Percentiles rank a stretch among this genome's conserved stretches.
phyloP scores from a whole-genome alignment of 2,329 filamentous ascomycete genomes.

The Calonectria henricotiae region DNA sequence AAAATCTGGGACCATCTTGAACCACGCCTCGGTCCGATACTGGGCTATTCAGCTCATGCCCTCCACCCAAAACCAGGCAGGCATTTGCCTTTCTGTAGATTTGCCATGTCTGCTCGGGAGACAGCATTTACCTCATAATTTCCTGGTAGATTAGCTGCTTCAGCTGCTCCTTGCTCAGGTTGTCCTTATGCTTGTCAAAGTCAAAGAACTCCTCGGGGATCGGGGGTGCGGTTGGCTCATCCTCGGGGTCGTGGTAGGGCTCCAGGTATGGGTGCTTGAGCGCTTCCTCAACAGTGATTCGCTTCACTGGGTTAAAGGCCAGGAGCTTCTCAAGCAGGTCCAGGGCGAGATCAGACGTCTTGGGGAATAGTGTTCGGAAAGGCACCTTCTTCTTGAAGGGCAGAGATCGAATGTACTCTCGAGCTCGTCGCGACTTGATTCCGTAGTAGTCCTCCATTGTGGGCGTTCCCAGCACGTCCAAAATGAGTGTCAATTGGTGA shows the following conservation, averaged over 20 bases:
- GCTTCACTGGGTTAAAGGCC: slow-evolving; percentile 98
- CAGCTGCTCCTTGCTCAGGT: slow-evolving; percentile 96
- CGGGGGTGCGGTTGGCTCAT: slow-evolving; percentile 95
- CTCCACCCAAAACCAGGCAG: slow-evolving; percentile 7
- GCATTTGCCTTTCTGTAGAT: slow-evolving; percentile 11
- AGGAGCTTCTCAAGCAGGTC: slow-evolving; percentile 96
- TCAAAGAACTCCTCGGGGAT: slow-evolving; percentile 99
- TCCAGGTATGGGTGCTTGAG: slow-evolving; percentile 98
- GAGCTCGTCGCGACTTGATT: slow-evolving; percentile 97
- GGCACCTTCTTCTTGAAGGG: slow-evolving; percentile 99
- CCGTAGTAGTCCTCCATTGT: slow-evolving; percentile 99
- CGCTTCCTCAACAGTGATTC: slow-evolving; percentile 97
- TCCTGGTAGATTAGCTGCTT: slow-evolving; percentile 98
- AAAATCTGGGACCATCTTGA: slow-evolving; percentile 28
- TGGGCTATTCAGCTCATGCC: slow-evolving; percentile 18
- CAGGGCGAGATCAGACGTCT: slow-evolving; percentile 97
- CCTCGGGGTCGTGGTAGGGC: slow-evolving; percentile 98
- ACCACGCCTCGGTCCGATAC: slow-evolving; percentile 20
- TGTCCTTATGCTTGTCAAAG: slow-evolving; percentile 99
- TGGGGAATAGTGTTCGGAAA: slow-evolving; percentile 96
- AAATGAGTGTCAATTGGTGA: slow-evolving; percentile 96
- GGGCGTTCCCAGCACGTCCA: slow-evolving; percentile 96
- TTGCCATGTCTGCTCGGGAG: neutral
- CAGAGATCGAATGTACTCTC: slow-evolving; percentile 97
- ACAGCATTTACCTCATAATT: slow-evolving; percentile 77